Conservation (phyloP, 805 yeast genomes). For the Saturnispora zaruensis region DNA sequence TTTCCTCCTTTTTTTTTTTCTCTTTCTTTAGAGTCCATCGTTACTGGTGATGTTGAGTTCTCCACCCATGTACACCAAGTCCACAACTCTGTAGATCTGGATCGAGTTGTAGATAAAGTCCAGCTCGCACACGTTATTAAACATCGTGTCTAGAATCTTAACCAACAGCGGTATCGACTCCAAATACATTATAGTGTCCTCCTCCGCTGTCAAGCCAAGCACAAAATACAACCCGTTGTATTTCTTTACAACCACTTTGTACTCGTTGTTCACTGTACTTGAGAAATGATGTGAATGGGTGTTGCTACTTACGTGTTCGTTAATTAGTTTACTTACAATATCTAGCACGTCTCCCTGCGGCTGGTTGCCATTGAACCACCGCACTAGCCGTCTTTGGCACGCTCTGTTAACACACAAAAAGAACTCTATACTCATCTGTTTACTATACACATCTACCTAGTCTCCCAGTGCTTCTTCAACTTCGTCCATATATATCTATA, state of each 20-base stretch:
- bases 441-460: background rate
- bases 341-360: background rate
- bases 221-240: conserved; percentile 90
- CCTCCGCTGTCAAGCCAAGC: conserved; percentile 73
- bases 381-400: background rate
- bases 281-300: background rate
- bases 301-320: background rate
- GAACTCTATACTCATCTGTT: background rate
- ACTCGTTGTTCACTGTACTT: conserved; percentile 33
- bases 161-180: conserved; percentile 84
- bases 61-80: conserved; percentile 49
- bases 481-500: background rate
- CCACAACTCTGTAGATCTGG: conserved; percentile 72
- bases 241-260: conserved; percentile 72
- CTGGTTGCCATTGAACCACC: background rate
- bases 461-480: no score
- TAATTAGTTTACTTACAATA: background rate
- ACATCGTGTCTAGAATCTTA: conserved; percentile 77
- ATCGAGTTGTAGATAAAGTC: conserved; percentile 89
- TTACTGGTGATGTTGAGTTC: background rate
- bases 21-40: background rate
- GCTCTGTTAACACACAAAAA: background rate
- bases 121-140: conserved; percentile 86
- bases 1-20: background rate
- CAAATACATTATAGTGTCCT: conserved; percentile 58